Evolutionary conservation across 2,329 filamentous ascomycete genomes (phyloP).

Genomic region (Immersiporthe knoxdaviesiana): DNA sequence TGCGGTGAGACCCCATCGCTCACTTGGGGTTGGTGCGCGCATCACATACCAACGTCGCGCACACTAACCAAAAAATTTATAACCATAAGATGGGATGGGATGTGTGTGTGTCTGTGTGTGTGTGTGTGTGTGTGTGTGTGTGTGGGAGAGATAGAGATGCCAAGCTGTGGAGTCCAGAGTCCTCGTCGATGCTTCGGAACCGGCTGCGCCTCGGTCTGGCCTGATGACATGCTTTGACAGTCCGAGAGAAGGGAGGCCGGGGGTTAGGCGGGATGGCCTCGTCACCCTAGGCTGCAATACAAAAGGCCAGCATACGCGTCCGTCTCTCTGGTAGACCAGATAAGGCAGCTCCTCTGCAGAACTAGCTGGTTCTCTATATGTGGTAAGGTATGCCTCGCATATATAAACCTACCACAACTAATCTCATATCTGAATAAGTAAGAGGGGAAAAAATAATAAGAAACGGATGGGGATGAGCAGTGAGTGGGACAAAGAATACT

Average conservation of each 20-base stretch:
- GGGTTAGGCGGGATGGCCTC: background rate
- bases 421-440: background rate
- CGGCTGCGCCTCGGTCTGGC: constrained; percentile 11
- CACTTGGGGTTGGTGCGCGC: constrained; percentile 3
- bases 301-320: constrained; percentile 1
- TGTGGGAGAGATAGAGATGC: background rate
- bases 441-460: background rate
- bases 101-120: background rate
- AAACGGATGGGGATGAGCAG: background rate
- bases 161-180: background rate
- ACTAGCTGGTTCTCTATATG: no score
- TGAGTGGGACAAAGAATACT: background rate
- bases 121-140: no score
- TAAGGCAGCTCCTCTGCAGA: background rate
- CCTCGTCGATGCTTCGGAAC: background rate
- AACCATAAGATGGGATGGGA: background rate
- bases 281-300: constrained; percentile 1
- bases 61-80: constrained; percentile 17
- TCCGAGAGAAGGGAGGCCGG: no score
- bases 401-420: background rate
- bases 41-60: background rate
- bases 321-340: background rate
- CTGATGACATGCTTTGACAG: constrained; percentile 6
- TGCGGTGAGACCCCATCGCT: constrained; percentile 15
- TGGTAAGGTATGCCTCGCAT: no score